A percentile compares a stretch with the other conserved stretches of the same genome.
phyloP scores from a whole-genome alignment of 768 basidiomycete species.

The Suillus weaverae region DNA sequence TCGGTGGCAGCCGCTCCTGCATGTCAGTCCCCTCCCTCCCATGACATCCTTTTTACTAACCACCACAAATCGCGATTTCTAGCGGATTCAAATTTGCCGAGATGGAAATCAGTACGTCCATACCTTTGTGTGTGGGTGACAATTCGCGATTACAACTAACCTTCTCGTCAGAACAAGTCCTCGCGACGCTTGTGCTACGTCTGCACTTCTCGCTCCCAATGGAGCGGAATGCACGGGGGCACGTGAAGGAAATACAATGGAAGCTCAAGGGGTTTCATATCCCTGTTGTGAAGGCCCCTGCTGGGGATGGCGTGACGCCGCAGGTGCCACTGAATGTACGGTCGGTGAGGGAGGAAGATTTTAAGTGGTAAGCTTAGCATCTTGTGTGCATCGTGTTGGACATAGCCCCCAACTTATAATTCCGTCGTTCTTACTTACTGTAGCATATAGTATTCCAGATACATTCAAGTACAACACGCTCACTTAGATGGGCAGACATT shows the following conservation, averaged over 20 bases:
- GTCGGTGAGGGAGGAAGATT: constrained; percentile 16
- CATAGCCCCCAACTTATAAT: too few species aligned
- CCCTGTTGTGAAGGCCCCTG: constrained; percentile 25
- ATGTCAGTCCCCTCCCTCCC: constrained; percentile 29
- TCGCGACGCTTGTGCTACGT: constrained; percentile 21
- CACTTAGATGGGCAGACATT: too few species aligned
- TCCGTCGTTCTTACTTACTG: too few species aligned
- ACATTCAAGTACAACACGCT: too few species aligned
- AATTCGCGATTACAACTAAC: background rate
- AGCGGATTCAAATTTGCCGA: constrained; percentile 57
- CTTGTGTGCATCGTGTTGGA: too few species aligned
- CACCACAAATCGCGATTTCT: background rate
- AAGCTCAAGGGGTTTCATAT: constrained; percentile 23
- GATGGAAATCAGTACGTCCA: constrained; percentile 49
- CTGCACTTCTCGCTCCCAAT: constrained; percentile 26
- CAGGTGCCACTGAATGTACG: constrained; percentile 24
- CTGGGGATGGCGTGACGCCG: constrained; percentile 21
- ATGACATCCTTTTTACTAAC: background rate
- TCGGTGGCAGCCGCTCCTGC: constrained; percentile 35
- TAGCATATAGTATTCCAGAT: too few species aligned
- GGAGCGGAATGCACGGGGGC: background rate
- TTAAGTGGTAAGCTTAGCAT: background rate
- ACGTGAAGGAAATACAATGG: constrained; percentile 29
- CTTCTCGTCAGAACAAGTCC: constrained; percentile 21
- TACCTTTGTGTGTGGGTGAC: too few species aligned